Percentiles rank a stretch among this genome's conserved stretches.
phyloP scores from a whole-genome alignment of 2,329 filamentous ascomycete genomes.

The Aspergillus calidoustus region DNA sequence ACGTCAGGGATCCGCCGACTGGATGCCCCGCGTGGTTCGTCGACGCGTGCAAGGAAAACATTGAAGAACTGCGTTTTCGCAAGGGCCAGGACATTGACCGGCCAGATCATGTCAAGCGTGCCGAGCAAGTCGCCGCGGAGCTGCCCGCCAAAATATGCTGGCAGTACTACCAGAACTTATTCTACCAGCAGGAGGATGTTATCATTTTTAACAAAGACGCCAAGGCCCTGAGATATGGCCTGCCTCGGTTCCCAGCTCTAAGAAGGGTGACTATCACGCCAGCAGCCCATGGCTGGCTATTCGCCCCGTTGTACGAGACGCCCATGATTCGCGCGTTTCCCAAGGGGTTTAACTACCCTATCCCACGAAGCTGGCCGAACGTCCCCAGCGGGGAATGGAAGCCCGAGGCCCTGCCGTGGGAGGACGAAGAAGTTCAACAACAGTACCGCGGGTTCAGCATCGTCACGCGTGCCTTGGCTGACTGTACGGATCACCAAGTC shows the following conservation, averaged over 20 bases:
- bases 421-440: conserved; percentile 11
- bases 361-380: conserved; percentile 39
- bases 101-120: too few relatives aligned
- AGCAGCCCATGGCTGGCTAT: conserved; percentile 43
- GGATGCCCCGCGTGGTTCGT: too few relatives aligned
- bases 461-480: conserved; percentile 1
- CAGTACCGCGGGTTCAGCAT: conserved; percentile 39
- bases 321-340: conserved; percentile 50
- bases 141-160: neutral
- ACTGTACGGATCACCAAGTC: conserved; percentile 32
- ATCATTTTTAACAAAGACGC: neutral
- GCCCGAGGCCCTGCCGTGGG: neutral
- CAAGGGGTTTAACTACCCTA: conserved; percentile 45
- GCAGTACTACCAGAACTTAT: neutral
- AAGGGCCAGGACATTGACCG: too few relatives aligned
- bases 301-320: conserved; percentile 46
- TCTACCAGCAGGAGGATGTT: neutral
- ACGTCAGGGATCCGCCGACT: too few relatives aligned
- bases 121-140: too few relatives aligned
- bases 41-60: too few relatives aligned
- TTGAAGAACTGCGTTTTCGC: too few relatives aligned
- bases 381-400: neutral
- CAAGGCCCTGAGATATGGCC: conserved; percentile 33
- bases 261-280: conserved; percentile 46
- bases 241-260: conserved; percentile 42